phyloP scores from a whole-genome alignment of 2,329 filamentous ascomycete species.

The Tolypocladium amazonense region DNA sequence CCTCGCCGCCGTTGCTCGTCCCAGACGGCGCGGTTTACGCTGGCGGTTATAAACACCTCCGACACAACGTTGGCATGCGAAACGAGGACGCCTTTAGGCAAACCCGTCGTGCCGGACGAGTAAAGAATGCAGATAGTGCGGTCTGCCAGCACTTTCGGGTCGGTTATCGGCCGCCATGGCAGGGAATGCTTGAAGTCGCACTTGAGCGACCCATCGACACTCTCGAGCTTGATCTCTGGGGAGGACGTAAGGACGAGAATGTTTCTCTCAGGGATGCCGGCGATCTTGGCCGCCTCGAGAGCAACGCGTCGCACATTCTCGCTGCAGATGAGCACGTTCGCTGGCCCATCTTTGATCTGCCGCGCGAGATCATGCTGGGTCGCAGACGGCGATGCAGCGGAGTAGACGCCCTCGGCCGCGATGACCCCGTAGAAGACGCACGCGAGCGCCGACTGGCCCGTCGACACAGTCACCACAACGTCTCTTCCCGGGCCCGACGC shows the following conservation, averaged over 20 bases:
- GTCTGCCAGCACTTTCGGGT: conserved; percentile 29
- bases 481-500: conserved; percentile 34
- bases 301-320: conserved; percentile 35
- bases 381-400: conserved; percentile 38
- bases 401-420: conserved; percentile 49
- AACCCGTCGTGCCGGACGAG: conserved; percentile 37
- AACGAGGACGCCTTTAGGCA: conserved; percentile 34
- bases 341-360: conserved; percentile 27
- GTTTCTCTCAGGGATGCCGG: conserved; percentile 29
- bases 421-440: conserved; percentile 45
- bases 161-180: conserved; percentile 43
- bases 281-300: conserved; percentile 35
- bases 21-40: conserved; percentile 17
- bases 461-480: conserved; percentile 45
- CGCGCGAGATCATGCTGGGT: conserved; percentile 40
- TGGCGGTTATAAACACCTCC: conserved; percentile 18
- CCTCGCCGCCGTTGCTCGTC: conserved; percentile 12
- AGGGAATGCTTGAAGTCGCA: conserved; percentile 25
- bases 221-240: conserved; percentile 14
- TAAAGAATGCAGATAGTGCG: conserved; percentile 33
- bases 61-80: conserved; percentile 35
- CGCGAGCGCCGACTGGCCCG: conserved; percentile 44
- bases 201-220: conserved; percentile 9
- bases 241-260: conserved; percentile 40
- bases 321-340: conserved; percentile 32